A percentile compares a stretch with the other conserved stretches of the same genome.
Evolutionary conservation across 2,329 filamentous ascomycete genomes (phyloP).

Genomic region (Aspergillus persii): DNA sequence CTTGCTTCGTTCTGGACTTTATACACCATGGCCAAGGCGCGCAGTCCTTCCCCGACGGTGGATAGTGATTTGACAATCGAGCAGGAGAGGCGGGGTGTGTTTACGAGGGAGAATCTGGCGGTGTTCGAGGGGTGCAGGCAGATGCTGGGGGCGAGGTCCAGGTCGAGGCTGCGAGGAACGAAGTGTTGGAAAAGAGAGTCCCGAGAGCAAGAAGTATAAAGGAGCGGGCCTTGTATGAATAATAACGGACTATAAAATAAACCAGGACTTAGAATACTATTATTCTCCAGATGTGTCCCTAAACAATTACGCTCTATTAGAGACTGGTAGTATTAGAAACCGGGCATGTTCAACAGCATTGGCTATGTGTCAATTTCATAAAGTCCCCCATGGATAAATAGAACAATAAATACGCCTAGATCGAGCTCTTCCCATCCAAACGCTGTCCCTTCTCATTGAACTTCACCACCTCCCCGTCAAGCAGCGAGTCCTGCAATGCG

Average conservation of each 20-base stretch:
- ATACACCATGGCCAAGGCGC: constrained; percentile 1
- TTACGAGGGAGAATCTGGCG: neutral
- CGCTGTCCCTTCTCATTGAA: constrained; percentile 36
- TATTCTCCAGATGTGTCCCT: no score
- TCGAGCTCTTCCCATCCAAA: neutral
- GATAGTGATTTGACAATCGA: neutral
- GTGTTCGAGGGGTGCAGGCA: neutral
- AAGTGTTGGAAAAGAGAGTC: neutral
- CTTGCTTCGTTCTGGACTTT: constrained; percentile 9
- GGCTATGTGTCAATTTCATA: neutral
- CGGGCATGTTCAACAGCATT: no score
- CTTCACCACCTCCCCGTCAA: constrained; percentile 15
- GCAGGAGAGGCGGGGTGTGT: neutral
- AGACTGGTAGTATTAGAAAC: no score
- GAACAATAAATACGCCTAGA: neutral
- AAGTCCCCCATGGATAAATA: neutral
- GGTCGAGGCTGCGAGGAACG: neutral
- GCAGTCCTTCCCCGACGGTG: neutral
- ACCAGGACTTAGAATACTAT: no score
- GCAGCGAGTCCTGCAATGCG: constrained; percentile 21
- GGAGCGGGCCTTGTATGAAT: neutral
- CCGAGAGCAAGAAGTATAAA: neutral
- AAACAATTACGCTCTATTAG: no score
- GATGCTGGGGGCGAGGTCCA: neutral
- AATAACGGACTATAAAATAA: neutral